Conservation (phyloP, 164 flowering plant genomes). For the Platanus orientalis region DNA sequence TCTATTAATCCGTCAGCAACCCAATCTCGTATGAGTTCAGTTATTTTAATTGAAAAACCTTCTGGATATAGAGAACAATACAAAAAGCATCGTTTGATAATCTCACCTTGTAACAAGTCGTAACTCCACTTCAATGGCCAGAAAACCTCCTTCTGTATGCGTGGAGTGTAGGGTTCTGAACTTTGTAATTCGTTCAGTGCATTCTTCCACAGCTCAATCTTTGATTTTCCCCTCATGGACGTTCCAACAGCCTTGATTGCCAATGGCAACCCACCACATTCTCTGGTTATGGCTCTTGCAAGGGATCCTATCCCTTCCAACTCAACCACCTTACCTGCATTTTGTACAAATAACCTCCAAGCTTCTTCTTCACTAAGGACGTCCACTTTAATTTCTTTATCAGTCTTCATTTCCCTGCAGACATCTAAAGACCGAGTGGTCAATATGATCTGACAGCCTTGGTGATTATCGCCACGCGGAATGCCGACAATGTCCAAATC, state of each 20-base stretch:
- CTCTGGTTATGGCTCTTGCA: constrained; percentile 12
- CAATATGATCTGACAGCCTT: constrained; percentile 11
- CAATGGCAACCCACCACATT: constrained; percentile 30
- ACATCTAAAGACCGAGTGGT: constrained; percentile 3
- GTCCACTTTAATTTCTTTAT: constrained; percentile 10
- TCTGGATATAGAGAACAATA: too few relatives aligned
- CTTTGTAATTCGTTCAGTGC: constrained; percentile 10
- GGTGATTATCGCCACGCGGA: not conserved
- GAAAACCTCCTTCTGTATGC: constrained; percentile 9
- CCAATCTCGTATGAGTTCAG: constrained; percentile 16
- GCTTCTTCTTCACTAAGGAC: constrained; percentile 18
- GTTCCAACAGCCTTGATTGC: constrained; percentile 17
- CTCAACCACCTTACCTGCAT: constrained; percentile 6
- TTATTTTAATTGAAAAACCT: constrained; percentile 12
- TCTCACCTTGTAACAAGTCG: constrained; percentile 10
- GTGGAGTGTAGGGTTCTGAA: not conserved
- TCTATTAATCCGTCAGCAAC: constrained; percentile 18
- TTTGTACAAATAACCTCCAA: constrained; percentile 18
- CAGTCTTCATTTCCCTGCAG: constrained; percentile 3
- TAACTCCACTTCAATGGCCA: constrained; percentile 16
- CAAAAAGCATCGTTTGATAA: constrained; percentile 9
- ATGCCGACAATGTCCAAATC: constrained; percentile 9
- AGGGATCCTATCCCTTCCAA: not conserved
- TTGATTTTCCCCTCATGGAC: constrained; percentile 19
- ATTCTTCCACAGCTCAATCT: constrained; percentile 15